These are phyloP conservation scores for Dioszegia aurantiaca DNA, from an alignment of 768 basidiomycete species.

Conservation along the genomic window DNA sequence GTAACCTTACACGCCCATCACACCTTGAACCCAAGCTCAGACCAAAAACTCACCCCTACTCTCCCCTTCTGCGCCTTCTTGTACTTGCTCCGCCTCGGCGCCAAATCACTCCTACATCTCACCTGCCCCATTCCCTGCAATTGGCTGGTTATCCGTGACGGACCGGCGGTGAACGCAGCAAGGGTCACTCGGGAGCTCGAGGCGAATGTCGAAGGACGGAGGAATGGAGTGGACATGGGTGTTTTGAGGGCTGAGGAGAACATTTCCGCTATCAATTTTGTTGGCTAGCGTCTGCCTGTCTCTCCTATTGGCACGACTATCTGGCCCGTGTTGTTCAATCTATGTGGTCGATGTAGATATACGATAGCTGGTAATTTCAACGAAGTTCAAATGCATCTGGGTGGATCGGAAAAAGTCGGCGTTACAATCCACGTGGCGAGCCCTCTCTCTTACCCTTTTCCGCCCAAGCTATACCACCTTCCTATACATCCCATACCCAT, in stretches of 20 bases:
- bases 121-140: conserved; percentile 28
- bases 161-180: conserved; percentile 11
- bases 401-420: conserved; percentile 16
- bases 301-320: too few relatives aligned
- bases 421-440: conserved; percentile 7
- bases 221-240: conserved; percentile 16
- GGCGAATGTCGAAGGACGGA: conserved; percentile 33
- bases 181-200: conserved; percentile 30
- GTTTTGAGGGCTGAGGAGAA: not conserved
- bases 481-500: not conserved
- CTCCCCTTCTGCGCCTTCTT: conserved; percentile 82
- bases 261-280: too few relatives aligned
- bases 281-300: too few relatives aligned
- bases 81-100: conserved; percentile 78
- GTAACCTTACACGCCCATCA: too few relatives aligned
- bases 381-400: too few relatives aligned
- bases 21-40: not conserved
- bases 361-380: too few relatives aligned
- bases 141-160: not conserved
- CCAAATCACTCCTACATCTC: conserved; percentile 55
- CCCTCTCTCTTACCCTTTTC: not conserved
- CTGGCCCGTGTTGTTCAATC: too few relatives aligned
- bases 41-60: conserved; percentile 14
- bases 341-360: not conserved
- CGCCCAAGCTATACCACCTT: too few relatives aligned